Conservation (phyloP, 2,329 filamentous ascomycete genomes). For the Neoascochyta sp. region DNA sequence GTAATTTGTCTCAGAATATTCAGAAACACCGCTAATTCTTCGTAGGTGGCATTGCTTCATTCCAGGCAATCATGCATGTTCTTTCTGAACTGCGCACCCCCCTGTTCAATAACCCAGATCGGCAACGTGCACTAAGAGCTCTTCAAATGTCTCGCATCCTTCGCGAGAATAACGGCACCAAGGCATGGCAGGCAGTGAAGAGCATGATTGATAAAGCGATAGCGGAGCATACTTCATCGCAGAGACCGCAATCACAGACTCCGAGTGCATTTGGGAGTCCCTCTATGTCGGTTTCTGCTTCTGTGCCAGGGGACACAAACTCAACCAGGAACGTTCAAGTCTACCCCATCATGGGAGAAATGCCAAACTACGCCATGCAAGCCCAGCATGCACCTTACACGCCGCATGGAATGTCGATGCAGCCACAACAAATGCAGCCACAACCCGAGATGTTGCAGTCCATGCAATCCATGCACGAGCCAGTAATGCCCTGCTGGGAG, state of each 20-base stretch:
- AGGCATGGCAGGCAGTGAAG: slow-evolving; percentile 37
- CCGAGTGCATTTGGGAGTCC: slow-evolving; percentile 16
- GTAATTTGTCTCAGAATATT: slow-evolving; percentile 8
- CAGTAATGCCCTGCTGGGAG: slow-evolving; percentile 24
- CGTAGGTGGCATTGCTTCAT: slow-evolving; percentile 31
- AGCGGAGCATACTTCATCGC: slow-evolving; percentile 20
- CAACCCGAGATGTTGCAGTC: slow-evolving; percentile 5
- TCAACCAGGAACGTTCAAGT: slow-evolving; percentile 12
- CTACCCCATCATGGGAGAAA: slow-evolving; percentile 13
- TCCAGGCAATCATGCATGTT: slow-evolving; percentile 40
- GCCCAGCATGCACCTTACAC: slow-evolving; percentile 6
- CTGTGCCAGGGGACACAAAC: slow-evolving; percentile 7
- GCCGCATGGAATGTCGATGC: slow-evolving; percentile 3
- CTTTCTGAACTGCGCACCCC: slow-evolving; percentile 39
- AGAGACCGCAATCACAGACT: slow-evolving; percentile 13
- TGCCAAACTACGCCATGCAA: slow-evolving; percentile 15
- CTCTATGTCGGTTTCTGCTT: slow-evolving; percentile 2
- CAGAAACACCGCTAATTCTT: slow-evolving; percentile 7
- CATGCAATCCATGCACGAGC: slow-evolving; percentile 12
- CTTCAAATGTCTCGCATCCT: slow-evolving; percentile 31
- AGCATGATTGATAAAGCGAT: slow-evolving; percentile 39
- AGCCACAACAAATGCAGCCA: slow-evolving; percentile 4
- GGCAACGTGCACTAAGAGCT: slow-evolving; percentile 34
- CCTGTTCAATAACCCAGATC: slow-evolving; percentile 33
- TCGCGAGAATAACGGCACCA: slow-evolving; percentile 33